phyloP scores from a whole-genome alignment of 331 rosid genomes.

The Dryas integrifolia region DNA sequence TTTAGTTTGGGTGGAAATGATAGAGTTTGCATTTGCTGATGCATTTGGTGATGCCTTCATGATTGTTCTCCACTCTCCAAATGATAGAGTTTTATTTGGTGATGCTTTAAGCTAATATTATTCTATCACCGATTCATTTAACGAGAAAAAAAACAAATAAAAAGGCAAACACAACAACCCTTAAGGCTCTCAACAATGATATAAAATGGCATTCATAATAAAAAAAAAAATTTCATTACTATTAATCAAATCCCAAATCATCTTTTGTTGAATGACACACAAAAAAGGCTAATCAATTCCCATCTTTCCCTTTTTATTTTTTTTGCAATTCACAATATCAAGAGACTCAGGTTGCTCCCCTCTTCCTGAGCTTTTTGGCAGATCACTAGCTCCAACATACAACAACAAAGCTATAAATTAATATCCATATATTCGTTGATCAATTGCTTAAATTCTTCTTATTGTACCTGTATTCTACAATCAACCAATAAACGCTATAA shows the following conservation, averaged over 20 bases:
- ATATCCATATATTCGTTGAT: slow-evolving; percentile 52
- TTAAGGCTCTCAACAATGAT: background rate
- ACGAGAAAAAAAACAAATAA: too few relatives aligned
- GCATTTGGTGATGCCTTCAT: too few relatives aligned
- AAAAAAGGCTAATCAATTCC: background rate
- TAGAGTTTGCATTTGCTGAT: too few relatives aligned
- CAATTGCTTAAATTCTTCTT: slow-evolving; percentile 54
- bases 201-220: slow-evolving; percentile 12
- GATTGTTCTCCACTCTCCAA: too few relatives aligned
- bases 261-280: slow-evolving; percentile 30
- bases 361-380: slow-evolving; percentile 69
- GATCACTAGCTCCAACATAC: slow-evolving; percentile 74
- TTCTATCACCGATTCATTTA: too few relatives aligned
- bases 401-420: slow-evolving; percentile 75
- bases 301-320: too few relatives aligned
- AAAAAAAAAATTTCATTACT: slow-evolving; percentile 22
- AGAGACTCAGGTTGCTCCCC: slow-evolving; percentile 47
- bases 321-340: slow-evolving; percentile 65
- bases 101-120: too few relatives aligned
- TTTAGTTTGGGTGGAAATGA: too few relatives aligned
- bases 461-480: slow-evolving; percentile 74
- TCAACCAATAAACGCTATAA: slow-evolving; percentile 15
- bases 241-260: slow-evolving; percentile 16
- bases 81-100: too few relatives aligned
- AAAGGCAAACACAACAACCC: background rate